These are phyloP conservation scores for Penstemon eatonii DNA, from an alignment of 257 asterid genomes.

Conservation along the genomic window DNA sequence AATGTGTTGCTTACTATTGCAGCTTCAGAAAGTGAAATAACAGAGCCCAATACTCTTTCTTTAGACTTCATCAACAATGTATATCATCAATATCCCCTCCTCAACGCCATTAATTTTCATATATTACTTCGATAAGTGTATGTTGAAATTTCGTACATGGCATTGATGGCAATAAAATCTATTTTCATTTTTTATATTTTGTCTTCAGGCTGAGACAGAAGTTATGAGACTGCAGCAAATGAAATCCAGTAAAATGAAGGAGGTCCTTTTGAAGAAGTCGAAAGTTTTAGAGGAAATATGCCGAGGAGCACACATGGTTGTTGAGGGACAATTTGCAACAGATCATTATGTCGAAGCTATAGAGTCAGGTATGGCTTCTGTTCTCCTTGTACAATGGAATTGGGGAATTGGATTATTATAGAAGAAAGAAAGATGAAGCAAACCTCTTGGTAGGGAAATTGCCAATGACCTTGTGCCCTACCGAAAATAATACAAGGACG, in stretches of 20 bases:
- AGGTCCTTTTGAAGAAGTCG: conserved; percentile 71
- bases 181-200: neutral
- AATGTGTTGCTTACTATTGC: conserved; percentile 59
- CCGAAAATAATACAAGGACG: neutral
- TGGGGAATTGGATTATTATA: neutral
- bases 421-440: neutral
- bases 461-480: neutral
- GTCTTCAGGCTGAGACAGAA: conserved; percentile 75
- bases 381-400: neutral
- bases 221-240: conserved; percentile 63
- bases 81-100: conserved; percentile 16
- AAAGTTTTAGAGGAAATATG: conserved; percentile 66
- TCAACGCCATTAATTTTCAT: neutral
- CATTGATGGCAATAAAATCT: neutral
- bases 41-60: conserved; percentile 62
- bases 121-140: neutral
- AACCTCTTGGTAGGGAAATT: neutral
- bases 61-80: conserved; percentile 56
- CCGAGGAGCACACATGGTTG: conserved; percentile 66
- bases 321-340: conserved; percentile 46
- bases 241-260: conserved; percentile 76
- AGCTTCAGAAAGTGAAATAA: conserved; percentile 72
- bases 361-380: conserved; percentile 57
- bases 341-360: conserved; percentile 56
- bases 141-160: conserved; percentile 13